Evolutionary conservation across 2,329 filamentous ascomycete species (phyloP).

Genomic region (Sporothrix luriei): DNA sequence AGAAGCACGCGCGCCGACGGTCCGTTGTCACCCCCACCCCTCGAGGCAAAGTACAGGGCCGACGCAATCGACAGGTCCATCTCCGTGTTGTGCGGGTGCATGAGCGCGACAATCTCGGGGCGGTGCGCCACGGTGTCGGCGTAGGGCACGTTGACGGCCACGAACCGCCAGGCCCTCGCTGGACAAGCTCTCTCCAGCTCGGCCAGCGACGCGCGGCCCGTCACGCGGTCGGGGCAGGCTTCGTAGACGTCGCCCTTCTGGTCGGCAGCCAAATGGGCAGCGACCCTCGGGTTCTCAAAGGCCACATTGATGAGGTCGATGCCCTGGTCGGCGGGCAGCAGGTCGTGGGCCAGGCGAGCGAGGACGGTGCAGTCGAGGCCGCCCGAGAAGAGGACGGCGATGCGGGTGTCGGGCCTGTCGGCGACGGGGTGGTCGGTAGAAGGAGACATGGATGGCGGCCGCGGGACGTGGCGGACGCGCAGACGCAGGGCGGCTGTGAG

Average conservation of each 20-base stretch:
- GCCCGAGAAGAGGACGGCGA: conserved; percentile 89
- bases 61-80: conserved; percentile 96
- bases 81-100: conserved; percentile 93
- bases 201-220: conserved; percentile 75
- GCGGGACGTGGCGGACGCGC: conserved; percentile 67
- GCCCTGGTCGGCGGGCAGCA: conserved; percentile 67
- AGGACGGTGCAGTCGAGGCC: conserved; percentile 91
- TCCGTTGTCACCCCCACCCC: conserved; percentile 52
- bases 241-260: conserved; percentile 63
- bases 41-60: conserved; percentile 92
- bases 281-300: conserved; percentile 87
- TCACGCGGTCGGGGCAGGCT: conserved; percentile 85
- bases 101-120: conserved; percentile 70
- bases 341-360: conserved; percentile 75
- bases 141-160: conserved; percentile 81
- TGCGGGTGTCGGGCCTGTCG: conserved; percentile 50
- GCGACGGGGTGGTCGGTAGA: conserved; percentile 24
- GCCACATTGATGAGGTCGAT: conserved; percentile 94
- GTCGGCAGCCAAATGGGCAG: conserved; percentile 51
- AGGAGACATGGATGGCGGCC: conserved; percentile 45
- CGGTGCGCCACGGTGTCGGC: conserved; percentile 70
- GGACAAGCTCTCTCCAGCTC: conserved; percentile 74
- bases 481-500: conserved; percentile 64
- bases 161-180: conserved; percentile 75
- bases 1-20: conserved; percentile 74